Evolutionary conservation across 208 protist species (phyloP).

Genomic region (Trypanosoma melophagium): DNA sequence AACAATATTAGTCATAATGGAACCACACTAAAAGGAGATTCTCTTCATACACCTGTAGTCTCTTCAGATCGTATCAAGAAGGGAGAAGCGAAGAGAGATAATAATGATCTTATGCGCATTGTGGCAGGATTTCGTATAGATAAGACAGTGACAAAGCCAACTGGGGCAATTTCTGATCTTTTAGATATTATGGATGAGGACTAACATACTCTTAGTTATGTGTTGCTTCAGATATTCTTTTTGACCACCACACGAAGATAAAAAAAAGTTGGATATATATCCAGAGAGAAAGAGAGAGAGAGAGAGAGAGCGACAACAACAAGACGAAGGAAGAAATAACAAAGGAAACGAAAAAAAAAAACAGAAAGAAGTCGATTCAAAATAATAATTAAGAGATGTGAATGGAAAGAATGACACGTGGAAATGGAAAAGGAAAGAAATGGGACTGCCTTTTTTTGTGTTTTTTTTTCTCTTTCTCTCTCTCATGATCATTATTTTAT

Average conservation of each 20-base stretch:
- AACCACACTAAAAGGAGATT: not conserved
- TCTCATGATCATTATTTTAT: too few species aligned
- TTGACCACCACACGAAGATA: too few species aligned
- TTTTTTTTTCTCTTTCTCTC: too few species aligned
- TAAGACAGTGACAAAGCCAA: not conserved
- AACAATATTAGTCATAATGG: not conserved
- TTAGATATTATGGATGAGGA: slow-evolving; percentile 88
- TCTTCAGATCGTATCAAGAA: slow-evolving; percentile 29
- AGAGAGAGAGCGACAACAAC: not conserved
- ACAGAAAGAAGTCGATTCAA: not conserved
- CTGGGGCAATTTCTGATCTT: slow-evolving; percentile 34
- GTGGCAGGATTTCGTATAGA: slow-evolving; percentile 33
- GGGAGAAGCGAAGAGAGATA: slow-evolving; percentile 43
- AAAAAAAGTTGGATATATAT: not conserved
- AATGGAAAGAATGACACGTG: not conserved
- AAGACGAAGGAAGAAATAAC: too few species aligned
- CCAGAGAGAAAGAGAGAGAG: too few species aligned
- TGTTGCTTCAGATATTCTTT: too few species aligned
- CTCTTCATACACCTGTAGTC: not conserved
- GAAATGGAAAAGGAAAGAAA: not conserved
- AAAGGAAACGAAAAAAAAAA: slow-evolving; percentile 4
- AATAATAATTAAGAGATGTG: not conserved
- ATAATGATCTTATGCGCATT: slow-evolving; percentile 57
- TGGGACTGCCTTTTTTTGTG: too few species aligned
- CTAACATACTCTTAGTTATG: too few species aligned